These are phyloP conservation scores for Globisporangium polare DNA, from an alignment of 352 stramenopile genomes.

Conservation along the genomic window DNA sequence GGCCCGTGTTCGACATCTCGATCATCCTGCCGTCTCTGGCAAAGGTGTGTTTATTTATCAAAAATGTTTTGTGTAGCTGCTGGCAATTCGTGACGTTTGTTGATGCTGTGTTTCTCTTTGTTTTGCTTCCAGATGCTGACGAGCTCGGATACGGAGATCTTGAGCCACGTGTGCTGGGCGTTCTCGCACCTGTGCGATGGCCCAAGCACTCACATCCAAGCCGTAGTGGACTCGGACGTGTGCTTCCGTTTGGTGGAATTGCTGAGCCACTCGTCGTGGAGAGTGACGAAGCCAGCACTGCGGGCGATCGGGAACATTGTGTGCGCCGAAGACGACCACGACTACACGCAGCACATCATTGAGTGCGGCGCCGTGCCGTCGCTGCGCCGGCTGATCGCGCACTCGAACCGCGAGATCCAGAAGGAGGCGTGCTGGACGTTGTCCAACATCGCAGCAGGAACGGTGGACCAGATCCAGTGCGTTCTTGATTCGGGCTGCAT, in stretches of 20 bases:
- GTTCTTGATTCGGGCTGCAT: constrained; percentile 97
- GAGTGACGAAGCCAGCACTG: constrained; percentile 96
- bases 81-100: background rate
- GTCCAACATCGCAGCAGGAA: constrained; percentile 98
- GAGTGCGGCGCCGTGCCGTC: constrained; percentile 94
- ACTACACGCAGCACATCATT: constrained; percentile 94
- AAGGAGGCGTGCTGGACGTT: constrained; percentile 97
- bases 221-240: constrained; percentile 89
- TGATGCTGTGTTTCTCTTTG: constrained; percentile 16
- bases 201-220: constrained; percentile 94
- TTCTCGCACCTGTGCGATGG: constrained; percentile 97
- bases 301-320: constrained; percentile 99
- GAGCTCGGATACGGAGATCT: constrained; percentile 93
- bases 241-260: constrained; percentile 93
- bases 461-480: constrained; percentile 96
- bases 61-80: background rate
- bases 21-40: constrained; percentile 83
- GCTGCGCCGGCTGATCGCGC: constrained; percentile 91
- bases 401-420: constrained; percentile 97
- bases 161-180: constrained; percentile 94
- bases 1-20: constrained; percentile 87
- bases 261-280: constrained; percentile 90
- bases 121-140: constrained; percentile 79
- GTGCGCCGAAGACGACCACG: constrained; percentile 94
- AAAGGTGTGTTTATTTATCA: constrained; percentile 30